Evolutionary conservation across 352 stramenopile genomes (phyloP).

Genomic region (Globisporangium nunn): DNA sequence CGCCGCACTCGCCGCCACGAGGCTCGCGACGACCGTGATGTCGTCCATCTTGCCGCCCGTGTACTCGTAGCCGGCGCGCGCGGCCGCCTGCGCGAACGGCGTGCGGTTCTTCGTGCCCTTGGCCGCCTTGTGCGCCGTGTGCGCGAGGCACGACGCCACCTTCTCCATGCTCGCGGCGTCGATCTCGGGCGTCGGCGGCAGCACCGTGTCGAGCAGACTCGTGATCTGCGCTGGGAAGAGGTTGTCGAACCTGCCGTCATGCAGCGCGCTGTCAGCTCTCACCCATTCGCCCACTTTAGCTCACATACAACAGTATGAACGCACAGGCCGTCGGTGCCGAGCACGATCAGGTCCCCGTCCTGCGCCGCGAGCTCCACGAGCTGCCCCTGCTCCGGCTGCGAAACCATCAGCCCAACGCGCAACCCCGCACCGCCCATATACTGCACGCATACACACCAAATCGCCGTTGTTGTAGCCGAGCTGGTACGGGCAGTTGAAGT

Average conservation of each 20-base stretch:
- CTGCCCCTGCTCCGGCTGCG: constrained; percentile 85
- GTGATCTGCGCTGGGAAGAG: constrained; percentile 86
- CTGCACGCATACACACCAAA: constrained; percentile 19
- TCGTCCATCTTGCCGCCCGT: constrained; percentile 88
- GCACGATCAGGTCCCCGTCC: constrained; percentile 88
- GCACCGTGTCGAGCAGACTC: constrained; percentile 52
- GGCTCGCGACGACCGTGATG: constrained; percentile 83
- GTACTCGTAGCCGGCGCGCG: constrained; percentile 73
- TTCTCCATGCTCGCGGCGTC: constrained; percentile 67
- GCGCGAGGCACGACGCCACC: constrained; percentile 67
- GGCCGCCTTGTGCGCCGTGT: constrained; percentile 73
- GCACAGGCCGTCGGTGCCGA: constrained; percentile 92
- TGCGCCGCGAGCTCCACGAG: constrained; percentile 79
- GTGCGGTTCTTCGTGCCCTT: constrained; percentile 66
- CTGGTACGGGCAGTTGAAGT: constrained; percentile 97
- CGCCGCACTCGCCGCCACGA: constrained; percentile 30
- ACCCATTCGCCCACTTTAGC: not conserved
- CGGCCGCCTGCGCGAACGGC: constrained; percentile 67
- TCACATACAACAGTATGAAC: constrained; percentile 8
- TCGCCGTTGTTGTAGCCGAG: constrained; percentile 89
- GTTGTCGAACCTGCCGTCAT: constrained; percentile 89
- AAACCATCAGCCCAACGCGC: not conserved
- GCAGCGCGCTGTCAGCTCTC: not conserved
- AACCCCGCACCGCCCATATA: not conserved
- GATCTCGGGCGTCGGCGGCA: constrained; percentile 41